Base-by-base conservation (phyloP, 352 stramenopile species). In the Phytophthora litchii region DNA sequence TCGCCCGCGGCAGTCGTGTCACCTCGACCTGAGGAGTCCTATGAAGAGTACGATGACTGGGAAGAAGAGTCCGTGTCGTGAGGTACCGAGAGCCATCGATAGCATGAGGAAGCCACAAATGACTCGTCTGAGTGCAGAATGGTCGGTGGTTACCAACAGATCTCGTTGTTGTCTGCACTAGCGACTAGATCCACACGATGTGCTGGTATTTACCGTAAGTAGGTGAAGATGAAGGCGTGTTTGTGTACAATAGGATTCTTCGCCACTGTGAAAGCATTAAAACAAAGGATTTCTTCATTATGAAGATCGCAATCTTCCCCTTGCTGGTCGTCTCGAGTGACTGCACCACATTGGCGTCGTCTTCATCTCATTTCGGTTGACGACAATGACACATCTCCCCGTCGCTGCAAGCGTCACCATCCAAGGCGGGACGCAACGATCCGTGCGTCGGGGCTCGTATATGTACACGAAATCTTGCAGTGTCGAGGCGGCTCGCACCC, bases 11-110 rank as follows among this genome's bases (percentile, higher is more conserved):
- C n/a, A 31, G 34, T 17, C 27, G n/a, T 51, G 32, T 58, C 70
- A 19, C 47, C 54, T 40, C 53, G 27, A 36, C 34, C 65, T 20
- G 80, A 88, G 2, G 77, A 86, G 37, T 77, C 66, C 20, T 86
- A 90, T 44, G 80, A 68, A 12, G 76, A 82, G 9, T 72, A 84
- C 11, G 80, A 83, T n/a, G 80, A 90, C 51, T 90, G 76, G 76
- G 80, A 89, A 42, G 75, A 83, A 25, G 79, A 89, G 46, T 60
- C 72, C 21, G 46, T 67, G 10, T 60, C 74, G 3, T 68, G 17
- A 76, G 19, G 10, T 36, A 16, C 20, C 10, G 19, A 53, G 20
- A 19, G 5, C 1, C 23, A 27, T 27, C 23, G 23, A 27, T 27
- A 27, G 23, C 23, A 27, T 27, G 23, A 27, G n/a, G n/a, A n/a